A percentile compares a stretch with the other conserved stretches of the same genome.
These are phyloP conservation scores for Coemansia erecta DNA, from an alignment of 192 early-diverging fungal genomes.

Conservation along the genomic window DNA sequence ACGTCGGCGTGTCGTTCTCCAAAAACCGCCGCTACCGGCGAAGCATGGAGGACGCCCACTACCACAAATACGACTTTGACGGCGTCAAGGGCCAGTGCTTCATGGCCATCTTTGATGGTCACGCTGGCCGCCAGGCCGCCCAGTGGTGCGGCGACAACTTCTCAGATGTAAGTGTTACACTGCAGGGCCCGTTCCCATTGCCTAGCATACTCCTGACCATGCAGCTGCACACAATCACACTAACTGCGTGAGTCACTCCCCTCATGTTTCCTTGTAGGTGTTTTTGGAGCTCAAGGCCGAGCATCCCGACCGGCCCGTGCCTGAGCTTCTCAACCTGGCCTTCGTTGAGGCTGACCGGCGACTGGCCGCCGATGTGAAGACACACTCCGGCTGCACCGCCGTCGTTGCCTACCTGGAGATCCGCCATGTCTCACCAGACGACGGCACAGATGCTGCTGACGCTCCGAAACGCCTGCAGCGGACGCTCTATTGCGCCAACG, in stretches of 20 bases:
- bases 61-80: constrained; percentile 78
- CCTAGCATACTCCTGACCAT: not conserved
- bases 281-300: constrained; percentile 64
- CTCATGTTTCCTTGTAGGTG: constrained; percentile 49
- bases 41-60: constrained; percentile 98
- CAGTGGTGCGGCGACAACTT: constrained; percentile 90
- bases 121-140: constrained; percentile 92
- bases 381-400: constrained; percentile 90
- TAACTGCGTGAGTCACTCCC: not conserved
- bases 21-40: constrained; percentile 84
- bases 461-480: constrained; percentile 15
- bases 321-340: constrained; percentile 76
- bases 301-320: constrained; percentile 59
- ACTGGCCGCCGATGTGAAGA: constrained; percentile 72
- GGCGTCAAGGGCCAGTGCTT: constrained; percentile 78
- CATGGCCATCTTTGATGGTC: constrained; percentile 97
- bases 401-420: constrained; percentile 73
- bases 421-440: constrained; percentile 8
- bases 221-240: not conserved
- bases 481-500: constrained; percentile 89
- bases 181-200: not conserved
- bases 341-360: constrained; percentile 83
- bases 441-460: constrained; percentile 1
- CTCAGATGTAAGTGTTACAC: constrained; percentile 66
- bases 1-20: constrained; percentile 46